Base-by-base conservation (phyloP, 139 green algal species). In the Auxenochlorella protothecoides region DNA sequence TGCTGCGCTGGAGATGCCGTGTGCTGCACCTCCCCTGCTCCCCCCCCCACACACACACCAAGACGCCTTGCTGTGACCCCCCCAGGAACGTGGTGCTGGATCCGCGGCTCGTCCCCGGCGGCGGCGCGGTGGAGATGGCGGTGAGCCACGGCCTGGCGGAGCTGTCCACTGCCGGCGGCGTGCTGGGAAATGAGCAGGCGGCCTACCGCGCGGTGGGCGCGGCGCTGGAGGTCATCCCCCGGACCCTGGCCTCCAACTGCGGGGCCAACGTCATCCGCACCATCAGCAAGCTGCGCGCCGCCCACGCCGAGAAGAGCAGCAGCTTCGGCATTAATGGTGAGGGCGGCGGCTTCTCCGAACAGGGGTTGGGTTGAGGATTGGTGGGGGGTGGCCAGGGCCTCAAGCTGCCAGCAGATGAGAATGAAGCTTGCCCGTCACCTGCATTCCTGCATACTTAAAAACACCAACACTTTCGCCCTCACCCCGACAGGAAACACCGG, bases 211-310 rank as follows among this genome's bases (percentile, higher is more conserved):
- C 86, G 15, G 90, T 94, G 59, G 86, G 87, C 5, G 65, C 73
- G n/a, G 93, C 92, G 0, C 82, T 98, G 77, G 95, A 98, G 82
- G 93, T 98, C 57, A 98, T 99, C 71, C 95, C 94, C 3, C 83
- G 95, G 70, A 99, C 95, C 1, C 88, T 99, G 16, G 84, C 92
- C 0, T 89, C 97, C 73, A 99, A 99, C 87, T 99, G 95, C 79
- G 95, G 95, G 63, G 91, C 93, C 62, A 99, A 98, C 81, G 90
- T 99, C 15, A 98, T 99, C 78, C 83, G 95, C 63, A 97, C 89
- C n/a, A 81, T 99, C 59, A 99, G 95, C 68, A 96, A 97, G 84
- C 81, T 99, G 72, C 83, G 94, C 2, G 95, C 93, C 4, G 90
- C 96, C 76, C 87, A 94, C 53, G 80, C 83, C 3, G 81, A 88